Percentiles rank a stretch among this genome's conserved stretches.
Conservation (phyloP, 1,284 basidiomycete genomes). For the Schizophyllum commune region DNA sequence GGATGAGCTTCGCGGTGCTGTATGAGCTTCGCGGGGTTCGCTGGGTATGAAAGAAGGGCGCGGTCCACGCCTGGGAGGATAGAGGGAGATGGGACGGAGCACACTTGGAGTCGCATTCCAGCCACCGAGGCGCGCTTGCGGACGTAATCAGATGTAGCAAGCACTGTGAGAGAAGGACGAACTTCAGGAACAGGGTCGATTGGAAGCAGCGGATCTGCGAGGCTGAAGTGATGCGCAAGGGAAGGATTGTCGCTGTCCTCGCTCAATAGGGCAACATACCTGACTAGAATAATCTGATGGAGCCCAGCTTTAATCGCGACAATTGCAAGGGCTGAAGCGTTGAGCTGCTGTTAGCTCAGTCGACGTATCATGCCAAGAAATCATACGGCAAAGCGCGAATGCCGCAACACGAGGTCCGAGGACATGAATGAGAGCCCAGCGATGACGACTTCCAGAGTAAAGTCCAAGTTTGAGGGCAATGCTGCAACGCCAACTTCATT, state of each 20-base stretch:
- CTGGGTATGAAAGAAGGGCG: background rate
- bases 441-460: background rate
- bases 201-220: background rate
- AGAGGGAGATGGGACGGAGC: background rate
- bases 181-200: background rate
- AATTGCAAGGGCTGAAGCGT: background rate
- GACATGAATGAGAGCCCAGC: background rate
- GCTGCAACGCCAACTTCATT: too few species aligned
- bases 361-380: background rate
- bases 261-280: background rate
- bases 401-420: background rate
- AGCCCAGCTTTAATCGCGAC: too few species aligned
- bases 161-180: background rate
- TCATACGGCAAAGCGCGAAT: background rate
- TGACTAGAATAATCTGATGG: background rate
- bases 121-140: background rate
- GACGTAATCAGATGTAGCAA: background rate
- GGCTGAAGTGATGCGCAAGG: background rate
- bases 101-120: background rate
- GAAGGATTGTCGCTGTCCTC: background rate
- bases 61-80: background rate
- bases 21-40: background rate
- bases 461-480: too few species aligned
- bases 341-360: background rate
- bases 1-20: background rate